Percentiles rank a stretch among this genome's conserved stretches.
Evolutionary conservation across 352 stramenopile species (phyloP).

Genomic region (Pythium dissimile): DNA sequence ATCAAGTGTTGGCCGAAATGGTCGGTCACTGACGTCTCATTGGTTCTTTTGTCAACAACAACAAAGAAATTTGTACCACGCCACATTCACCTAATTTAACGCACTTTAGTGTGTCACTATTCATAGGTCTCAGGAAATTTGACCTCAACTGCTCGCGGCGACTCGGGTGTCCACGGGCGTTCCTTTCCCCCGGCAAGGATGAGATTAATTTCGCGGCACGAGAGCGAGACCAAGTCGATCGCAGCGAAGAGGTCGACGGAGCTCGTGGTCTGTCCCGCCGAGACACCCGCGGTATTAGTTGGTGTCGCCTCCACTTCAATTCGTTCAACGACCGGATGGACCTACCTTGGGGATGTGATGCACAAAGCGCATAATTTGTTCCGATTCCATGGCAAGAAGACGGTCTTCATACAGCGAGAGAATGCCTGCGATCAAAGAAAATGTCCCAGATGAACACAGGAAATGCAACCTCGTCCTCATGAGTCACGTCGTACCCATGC

Average conservation of each 20-base stretch:
- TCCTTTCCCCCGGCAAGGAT: slow-evolving; percentile 63
- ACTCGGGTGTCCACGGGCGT: slow-evolving; percentile 64
- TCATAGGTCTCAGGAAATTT: slow-evolving; percentile 82
- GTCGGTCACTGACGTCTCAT: slow-evolving; percentile 8
- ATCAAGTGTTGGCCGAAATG: slow-evolving; percentile 8
- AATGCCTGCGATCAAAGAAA: too few species aligned
- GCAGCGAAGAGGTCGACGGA: slow-evolving; percentile 61
- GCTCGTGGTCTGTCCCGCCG: slow-evolving; percentile 50
- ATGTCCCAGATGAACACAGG: too few species aligned
- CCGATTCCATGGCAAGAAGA: slow-evolving; percentile 66
- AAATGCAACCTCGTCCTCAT: too few species aligned
- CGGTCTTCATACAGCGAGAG: slow-evolving; percentile 66
- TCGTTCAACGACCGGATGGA: background rate
- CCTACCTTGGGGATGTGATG: slow-evolving; percentile 69
- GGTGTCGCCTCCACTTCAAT: too few species aligned
- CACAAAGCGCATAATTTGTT: slow-evolving; percentile 76
- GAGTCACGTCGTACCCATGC: slow-evolving; percentile 80
- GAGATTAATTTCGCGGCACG: slow-evolving; percentile 62
- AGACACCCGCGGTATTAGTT: too few species aligned
- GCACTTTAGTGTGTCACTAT: slow-evolving; percentile 17
- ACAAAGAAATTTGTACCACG: slow-evolving; percentile 7
- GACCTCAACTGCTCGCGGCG: slow-evolving; percentile 48
- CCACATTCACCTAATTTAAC: slow-evolving; percentile 8
- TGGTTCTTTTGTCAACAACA: slow-evolving; percentile 11
- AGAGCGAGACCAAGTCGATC: slow-evolving; percentile 65